phyloP scores from a whole-genome alignment of 169 alveolate genomes.

The Babesia divergens region DNA sequence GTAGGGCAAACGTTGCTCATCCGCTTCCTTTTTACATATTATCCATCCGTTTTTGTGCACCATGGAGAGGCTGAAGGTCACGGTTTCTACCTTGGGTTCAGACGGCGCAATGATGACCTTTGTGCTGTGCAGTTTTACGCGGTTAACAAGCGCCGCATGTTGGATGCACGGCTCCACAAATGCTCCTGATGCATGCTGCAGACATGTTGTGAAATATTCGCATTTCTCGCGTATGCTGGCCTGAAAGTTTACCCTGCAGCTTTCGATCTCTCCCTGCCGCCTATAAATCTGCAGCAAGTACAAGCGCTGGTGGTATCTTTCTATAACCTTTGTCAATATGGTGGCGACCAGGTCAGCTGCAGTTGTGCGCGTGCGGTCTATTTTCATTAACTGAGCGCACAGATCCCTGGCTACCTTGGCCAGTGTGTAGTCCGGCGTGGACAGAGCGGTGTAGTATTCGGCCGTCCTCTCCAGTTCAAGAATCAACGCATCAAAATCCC shows the following conservation, averaged over 20 bases:
- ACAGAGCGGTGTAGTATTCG: conserved; percentile 10
- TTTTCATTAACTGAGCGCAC: conserved; percentile 18
- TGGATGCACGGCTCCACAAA: conserved; percentile 67
- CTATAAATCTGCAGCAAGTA: conserved; percentile 63
- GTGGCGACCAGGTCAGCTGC: conserved; percentile 59
- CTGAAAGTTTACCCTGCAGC: conserved; percentile 45
- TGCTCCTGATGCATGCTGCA: conserved; percentile 40
- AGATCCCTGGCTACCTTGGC: conserved; percentile 44
- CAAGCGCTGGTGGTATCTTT: conserved; percentile 59
- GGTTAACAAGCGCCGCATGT: conserved; percentile 41
- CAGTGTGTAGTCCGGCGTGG: conserved; percentile 26
- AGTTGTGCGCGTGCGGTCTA: conserved; percentile 34
- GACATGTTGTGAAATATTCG: conserved; percentile 43
- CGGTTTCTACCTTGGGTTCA: neutral
- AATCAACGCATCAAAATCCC: conserved; percentile 29
- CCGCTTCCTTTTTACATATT: neutral
- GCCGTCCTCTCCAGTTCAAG: conserved; percentile 31
- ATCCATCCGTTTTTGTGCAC: neutral
- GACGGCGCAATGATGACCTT: neutral
- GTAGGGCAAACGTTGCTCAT: neutral
- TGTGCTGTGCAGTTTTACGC: conserved; percentile 27
- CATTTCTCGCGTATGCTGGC: conserved; percentile 35
- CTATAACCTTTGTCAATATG: conserved; percentile 53
- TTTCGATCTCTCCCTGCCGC: conserved; percentile 69
- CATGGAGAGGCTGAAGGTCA: conserved; percentile 1